Evolutionary conservation across 768 basidiomycete species (phyloP), one percentile per base, ranked within the genome.

Genomic region (Leccinum barrowsii): DNA sequence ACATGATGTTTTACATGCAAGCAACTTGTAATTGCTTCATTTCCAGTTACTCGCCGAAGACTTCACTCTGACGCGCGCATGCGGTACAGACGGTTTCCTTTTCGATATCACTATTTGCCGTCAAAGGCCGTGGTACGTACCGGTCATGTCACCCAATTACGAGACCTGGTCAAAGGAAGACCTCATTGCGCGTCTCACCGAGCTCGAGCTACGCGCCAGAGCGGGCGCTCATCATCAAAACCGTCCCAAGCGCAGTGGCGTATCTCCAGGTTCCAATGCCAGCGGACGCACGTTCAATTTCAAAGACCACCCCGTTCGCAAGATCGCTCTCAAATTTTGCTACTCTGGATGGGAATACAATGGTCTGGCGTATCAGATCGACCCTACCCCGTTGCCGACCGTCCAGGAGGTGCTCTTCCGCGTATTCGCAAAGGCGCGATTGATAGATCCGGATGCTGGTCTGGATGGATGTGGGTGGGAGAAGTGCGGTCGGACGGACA

Each of bases 291-390:
- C 74, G 5, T 92, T 92, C 69, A 74, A 85, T 59, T 91, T 93
- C 71, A 70, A 81, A 21, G 75, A 81, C 5, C 81, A 93, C 67
- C 83, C 91, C 7, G 79, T 80, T 37, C 88, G 91, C 54, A 98
- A 98, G 75, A 93, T 99, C 60, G 97, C 97, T 1, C 78, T 99
- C 54, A 89, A 92, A 67, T 92, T 98, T 70, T 89, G 85, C 69
- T 99, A 98, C 67, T 85, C 92, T 47, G 96, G 96, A 13, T 90
- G 87, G 84, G 89, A 91, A 26, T 98, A 96, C 70, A 86, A 87
- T 56, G 97, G 96, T 12, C 81, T 99, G 46, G 93, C 94, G 1
- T 85, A 84, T 68, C 97, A 98, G 70, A 69, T 76, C 37, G 80
- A 77, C 28, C 79, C 80, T 7, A 89, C 88, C 1, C 85, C 89